Evolutionary conservation across 1,284 basidiomycete genomes (phyloP), one percentile per base, ranked within the genome.

Genomic region (Ganoderma leucocontextum): DNA sequence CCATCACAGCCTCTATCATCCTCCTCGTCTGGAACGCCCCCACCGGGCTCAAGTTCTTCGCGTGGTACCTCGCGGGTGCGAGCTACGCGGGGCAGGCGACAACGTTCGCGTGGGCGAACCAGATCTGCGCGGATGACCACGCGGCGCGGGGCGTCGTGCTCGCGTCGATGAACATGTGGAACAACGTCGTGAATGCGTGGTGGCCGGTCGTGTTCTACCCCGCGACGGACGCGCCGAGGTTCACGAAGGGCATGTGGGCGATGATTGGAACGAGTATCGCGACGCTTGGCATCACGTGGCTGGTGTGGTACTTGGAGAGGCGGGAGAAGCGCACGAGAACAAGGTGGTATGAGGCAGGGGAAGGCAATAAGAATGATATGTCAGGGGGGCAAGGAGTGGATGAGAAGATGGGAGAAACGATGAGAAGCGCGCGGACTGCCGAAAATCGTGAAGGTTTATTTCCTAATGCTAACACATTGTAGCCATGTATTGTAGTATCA

Each of bases 91-190:
- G 90, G 25, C 90, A 91, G 75, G 90, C 89, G 15, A 89, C 88
- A 13, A 91, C 89, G 7, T 91, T 91, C 75, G 88, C 88, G 85
- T 89, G 90, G 90, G 89, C 89, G 39, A 91, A 92, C 76, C 88
- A 91, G 75, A 89, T 91, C 67, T 90, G 90, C 65, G 85, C 86
- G 15, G 88, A 90, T 72, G 88, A 91, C 74, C 81, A 88, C 75
- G 88, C 89, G 76, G 89, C 91, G 76, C 85, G 90, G 42, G 88
- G 82, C 19, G 82, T 92, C 59, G 90, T 92, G 19, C 82, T 91
- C 38, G 90, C 88, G 39, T 91, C 89, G 9, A 91, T 91, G 89
- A 90, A 90, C 74, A 90, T 90, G 89, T 90, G 89, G 87, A 91
- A 88, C 79, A 91, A 91, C 73, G 88, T 83, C 36, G 78, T 91